A percentile compares a stretch with the other conserved stretches of the same genome.
These are phyloP conservation scores for Paramecium tetraurelia DNA, from an alignment of 73 alveolate genomes.

Conservation along the genomic window DNA sequence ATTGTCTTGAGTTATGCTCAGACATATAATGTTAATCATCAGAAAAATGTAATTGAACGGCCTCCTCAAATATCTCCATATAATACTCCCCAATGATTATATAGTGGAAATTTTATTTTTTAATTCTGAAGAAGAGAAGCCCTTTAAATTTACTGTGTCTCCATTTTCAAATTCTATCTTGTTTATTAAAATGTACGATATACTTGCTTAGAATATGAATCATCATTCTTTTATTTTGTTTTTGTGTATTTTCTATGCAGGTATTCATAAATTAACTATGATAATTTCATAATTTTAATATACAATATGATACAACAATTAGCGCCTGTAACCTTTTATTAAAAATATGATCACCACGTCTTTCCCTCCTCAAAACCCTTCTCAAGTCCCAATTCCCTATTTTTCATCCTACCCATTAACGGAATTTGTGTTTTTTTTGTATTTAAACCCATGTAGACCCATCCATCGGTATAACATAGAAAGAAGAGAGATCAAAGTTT, in stretches of 20 bases:
- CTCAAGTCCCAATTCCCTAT: background rate
- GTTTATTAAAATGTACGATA: background rate
- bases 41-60: background rate
- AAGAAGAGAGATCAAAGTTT: no score
- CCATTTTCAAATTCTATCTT: constrained; percentile 39
- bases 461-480: no score
- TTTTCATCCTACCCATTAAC: background rate
- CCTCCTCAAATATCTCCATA: background rate
- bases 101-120: background rate
- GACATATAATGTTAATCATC: background rate
- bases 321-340: background rate
- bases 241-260: background rate
- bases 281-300: background rate
- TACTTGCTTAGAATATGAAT: constrained; percentile 9
- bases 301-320: background rate
- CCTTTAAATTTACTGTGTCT: constrained; percentile 33
- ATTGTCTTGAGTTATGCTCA: background rate
- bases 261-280: constrained; percentile 19
- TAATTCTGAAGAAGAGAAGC: background rate
- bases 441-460: background rate
- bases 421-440: background rate
- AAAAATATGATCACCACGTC: background rate
- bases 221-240: background rate
- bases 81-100: background rate
- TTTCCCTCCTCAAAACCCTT: no score